Conservation (phyloP, 176 grass and related monocot genomes). For the Olyra latifolia region DNA sequence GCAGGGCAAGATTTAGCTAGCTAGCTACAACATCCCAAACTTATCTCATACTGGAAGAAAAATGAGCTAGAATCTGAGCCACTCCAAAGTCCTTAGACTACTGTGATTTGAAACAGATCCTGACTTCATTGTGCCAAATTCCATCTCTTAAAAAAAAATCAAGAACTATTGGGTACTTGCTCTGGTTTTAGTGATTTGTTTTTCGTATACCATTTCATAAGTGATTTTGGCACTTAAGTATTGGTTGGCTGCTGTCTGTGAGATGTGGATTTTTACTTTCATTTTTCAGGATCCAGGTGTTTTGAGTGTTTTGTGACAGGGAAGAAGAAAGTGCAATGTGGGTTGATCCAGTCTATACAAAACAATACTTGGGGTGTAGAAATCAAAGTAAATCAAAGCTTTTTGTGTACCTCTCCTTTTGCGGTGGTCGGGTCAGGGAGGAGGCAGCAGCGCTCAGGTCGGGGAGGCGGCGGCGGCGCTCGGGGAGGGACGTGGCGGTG, state of each 20-base stretch:
- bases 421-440: too few relatives aligned
- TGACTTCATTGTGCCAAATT: not conserved
- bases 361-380: too few relatives aligned
- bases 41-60: not conserved
- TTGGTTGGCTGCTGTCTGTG: not conserved
- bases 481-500: too few relatives aligned
- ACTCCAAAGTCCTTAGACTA: not conserved
- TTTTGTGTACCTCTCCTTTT: too few relatives aligned
- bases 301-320: too few relatives aligned
- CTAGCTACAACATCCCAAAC: not conserved
- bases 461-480: too few relatives aligned
- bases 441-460: too few relatives aligned
- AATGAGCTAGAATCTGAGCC: not conserved
- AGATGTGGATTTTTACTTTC: not conserved
- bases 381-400: too few relatives aligned
- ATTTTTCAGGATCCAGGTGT: not conserved
- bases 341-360: too few relatives aligned
- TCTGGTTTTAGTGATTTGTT: not conserved
- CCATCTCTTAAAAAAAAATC: too few relatives aligned
- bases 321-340: too few relatives aligned
- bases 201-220: not conserved
- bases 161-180: not conserved
- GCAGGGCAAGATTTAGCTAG: not conserved
- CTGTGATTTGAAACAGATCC: not conserved
- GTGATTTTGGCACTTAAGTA: not conserved